These are phyloP conservation scores for Boletales sp. DNA, from an alignment of 768 basidiomycete species.

Conservation along the genomic window DNA sequence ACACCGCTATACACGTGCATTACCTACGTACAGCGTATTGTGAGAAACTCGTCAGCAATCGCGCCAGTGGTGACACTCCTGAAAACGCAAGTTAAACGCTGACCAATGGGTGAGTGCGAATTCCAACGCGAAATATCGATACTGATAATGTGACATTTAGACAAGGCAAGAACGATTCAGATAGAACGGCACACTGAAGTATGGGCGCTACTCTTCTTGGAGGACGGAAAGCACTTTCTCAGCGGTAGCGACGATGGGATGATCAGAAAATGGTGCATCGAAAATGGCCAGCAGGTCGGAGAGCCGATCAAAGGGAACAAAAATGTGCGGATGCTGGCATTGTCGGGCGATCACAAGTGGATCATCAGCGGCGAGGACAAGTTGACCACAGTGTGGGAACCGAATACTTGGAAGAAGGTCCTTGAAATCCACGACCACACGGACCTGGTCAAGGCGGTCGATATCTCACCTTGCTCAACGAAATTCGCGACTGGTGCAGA, in stretches of 20 bases:
- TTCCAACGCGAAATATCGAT: neutral
- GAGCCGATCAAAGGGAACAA: neutral
- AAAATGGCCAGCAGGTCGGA: neutral
- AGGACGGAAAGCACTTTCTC: neutral
- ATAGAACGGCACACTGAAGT: neutral
- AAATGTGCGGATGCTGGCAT: neutral
- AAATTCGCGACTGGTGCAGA: slow-evolving; percentile 1
- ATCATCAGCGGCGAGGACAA: neutral
- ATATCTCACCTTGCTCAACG: slow-evolving; percentile 3
- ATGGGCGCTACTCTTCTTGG: neutral
- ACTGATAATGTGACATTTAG: neutral
- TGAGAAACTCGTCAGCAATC: too few species aligned
- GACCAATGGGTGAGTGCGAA: neutral
- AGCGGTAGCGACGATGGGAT: neutral
- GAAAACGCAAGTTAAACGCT: too few species aligned
- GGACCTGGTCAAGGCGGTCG: neutral
- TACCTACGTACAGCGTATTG: too few species aligned
- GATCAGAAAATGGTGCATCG: neutral
- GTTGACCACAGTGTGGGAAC: neutral
- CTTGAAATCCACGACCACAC: neutral
- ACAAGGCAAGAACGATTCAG: neutral
- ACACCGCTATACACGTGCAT: too few species aligned
- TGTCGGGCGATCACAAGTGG: slow-evolving; percentile 1
- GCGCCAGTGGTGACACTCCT: too few species aligned
- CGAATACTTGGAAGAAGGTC: neutral